Evolutionary conservation across 1,284 basidiomycete species (phyloP).

Genomic region (Malassezia yamatoensis): DNA sequence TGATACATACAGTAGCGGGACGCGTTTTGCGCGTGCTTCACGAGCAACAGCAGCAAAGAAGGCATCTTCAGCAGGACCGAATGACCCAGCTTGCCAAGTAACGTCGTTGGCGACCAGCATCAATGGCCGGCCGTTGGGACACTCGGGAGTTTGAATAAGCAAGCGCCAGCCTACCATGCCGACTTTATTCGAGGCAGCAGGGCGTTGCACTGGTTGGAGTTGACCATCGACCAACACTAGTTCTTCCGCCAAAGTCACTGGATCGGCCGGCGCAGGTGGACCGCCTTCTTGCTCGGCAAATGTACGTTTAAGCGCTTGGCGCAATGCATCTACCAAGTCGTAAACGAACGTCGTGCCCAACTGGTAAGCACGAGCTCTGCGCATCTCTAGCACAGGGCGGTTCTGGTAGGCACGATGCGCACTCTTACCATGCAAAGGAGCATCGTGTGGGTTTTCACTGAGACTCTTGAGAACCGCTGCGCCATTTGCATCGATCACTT

Average conservation of each 20-base stretch:
- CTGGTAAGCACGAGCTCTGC: slow-evolving; percentile 97
- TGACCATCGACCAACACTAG: slow-evolving; percentile 90
- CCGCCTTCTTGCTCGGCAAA: slow-evolving; percentile 62
- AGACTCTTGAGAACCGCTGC: slow-evolving; percentile 77
- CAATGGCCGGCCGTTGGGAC: slow-evolving; percentile 71
- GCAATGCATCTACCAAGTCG: slow-evolving; percentile 97
- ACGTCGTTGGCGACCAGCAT: slow-evolving; percentile 97
- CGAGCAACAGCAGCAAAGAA: slow-evolving; percentile 93
- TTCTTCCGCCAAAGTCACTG: slow-evolving; percentile 69
- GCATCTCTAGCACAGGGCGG: slow-evolving; percentile 66
- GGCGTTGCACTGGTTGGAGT: slow-evolving; percentile 75
- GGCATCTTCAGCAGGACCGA: slow-evolving; percentile 87
- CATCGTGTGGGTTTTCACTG: slow-evolving; percentile 23
- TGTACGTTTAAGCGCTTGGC: slow-evolving; percentile 84
- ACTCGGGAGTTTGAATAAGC: slow-evolving; percentile 86
- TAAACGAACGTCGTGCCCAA: slow-evolving; percentile 95
- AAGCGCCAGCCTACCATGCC: slow-evolving; percentile 99
- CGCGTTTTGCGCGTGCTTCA: slow-evolving; percentile 74
- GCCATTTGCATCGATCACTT: slow-evolving; percentile 90
- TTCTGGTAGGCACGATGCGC: slow-evolving; percentile 65
- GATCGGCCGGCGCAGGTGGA: slow-evolving; percentile 50
- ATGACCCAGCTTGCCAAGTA: slow-evolving; percentile 96
- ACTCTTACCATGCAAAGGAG: slow-evolving; percentile 32
- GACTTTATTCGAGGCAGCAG: slow-evolving; percentile 83
- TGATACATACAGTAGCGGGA: slow-evolving; percentile 92